phyloP scores from a whole-genome alignment of 2,329 filamentous ascomycete genomes.

The Fusarium dlaminii region DNA sequence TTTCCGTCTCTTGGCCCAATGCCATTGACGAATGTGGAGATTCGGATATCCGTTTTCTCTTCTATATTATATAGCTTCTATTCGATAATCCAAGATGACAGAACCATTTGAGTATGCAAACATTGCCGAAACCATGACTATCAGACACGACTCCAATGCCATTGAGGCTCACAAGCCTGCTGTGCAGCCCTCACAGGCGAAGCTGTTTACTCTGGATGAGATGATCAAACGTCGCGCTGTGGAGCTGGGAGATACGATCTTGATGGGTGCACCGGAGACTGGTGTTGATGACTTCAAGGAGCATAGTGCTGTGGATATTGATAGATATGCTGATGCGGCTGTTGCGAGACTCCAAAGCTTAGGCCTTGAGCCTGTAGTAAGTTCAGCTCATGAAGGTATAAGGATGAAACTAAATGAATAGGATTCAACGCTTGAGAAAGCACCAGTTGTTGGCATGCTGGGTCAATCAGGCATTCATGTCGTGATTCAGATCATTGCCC shows the following conservation, averaged over 20 bases:
- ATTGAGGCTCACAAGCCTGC: constrained; percentile 9
- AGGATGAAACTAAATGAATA: neutral
- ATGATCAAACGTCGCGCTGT: constrained; percentile 26
- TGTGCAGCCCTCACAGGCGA: constrained; percentile 10
- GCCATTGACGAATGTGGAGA: neutral
- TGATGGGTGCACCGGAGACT: constrained; percentile 22
- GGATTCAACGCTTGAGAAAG: constrained; percentile 18
- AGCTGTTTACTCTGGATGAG: constrained; percentile 34
- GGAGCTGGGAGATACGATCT: constrained; percentile 16
- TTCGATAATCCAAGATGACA: neutral
- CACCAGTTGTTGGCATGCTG: constrained; percentile 35
- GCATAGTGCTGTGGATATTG: constrained; percentile 31
- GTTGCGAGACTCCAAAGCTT: constrained; percentile 20
- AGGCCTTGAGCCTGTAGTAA: constrained; percentile 30
- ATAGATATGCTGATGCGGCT: constrained; percentile 36
- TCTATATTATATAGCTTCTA: constrained; percentile 7
- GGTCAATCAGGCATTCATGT: constrained; percentile 33
- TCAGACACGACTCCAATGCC: constrained; percentile 31
- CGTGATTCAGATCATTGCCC: constrained; percentile 33
- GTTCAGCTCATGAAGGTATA: fast-evolving
- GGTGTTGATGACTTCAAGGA: constrained; percentile 32
- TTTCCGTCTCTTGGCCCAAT: constrained; percentile 3
- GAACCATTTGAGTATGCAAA: fast-evolving
- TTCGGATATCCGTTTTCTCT: neutral
- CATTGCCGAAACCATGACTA: constrained; percentile 24